These are phyloP conservation scores for Serendipita indica DNA, from an alignment of 768 basidiomycete species.

Conservation along the genomic window DNA sequence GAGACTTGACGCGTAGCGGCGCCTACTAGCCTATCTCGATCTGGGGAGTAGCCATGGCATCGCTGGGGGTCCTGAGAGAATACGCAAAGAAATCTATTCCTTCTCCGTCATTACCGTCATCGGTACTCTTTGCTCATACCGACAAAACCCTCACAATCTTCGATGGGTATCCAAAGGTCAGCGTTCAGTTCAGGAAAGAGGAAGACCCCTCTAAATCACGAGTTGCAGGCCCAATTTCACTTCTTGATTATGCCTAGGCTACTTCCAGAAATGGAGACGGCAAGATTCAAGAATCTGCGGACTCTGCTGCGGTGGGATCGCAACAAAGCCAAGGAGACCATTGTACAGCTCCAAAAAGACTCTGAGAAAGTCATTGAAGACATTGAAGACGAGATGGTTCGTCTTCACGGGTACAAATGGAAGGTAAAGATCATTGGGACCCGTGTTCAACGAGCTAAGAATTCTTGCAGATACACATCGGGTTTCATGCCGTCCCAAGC, in stretches of 20 bases:
- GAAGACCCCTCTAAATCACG: neutral
- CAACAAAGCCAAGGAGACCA: slow-evolving; percentile 36
- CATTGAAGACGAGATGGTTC: slow-evolving; percentile 68
- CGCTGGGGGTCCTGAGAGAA: slow-evolving; percentile 39
- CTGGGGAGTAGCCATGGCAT: neutral
- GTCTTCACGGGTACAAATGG: slow-evolving; percentile 62
- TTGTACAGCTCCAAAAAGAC: slow-evolving; percentile 39
- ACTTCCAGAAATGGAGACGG: slow-evolving; percentile 22
- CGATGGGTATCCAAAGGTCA: slow-evolving; percentile 57
- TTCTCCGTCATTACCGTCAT: slow-evolving; percentile 36
- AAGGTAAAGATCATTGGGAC: slow-evolving; percentile 16
- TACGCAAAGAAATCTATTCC: slow-evolving; percentile 43
- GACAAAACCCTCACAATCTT: slow-evolving; percentile 46
- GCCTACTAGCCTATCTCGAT: too few species aligned
- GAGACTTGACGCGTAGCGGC: too few species aligned
- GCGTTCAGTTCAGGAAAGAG: neutral
- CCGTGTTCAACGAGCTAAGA: slow-evolving; percentile 19
- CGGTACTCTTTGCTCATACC: slow-evolving; percentile 44
- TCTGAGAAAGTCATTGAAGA: slow-evolving; percentile 40
- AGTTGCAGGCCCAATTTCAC: slow-evolving; percentile 57
- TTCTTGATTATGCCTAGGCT: slow-evolving; percentile 70
- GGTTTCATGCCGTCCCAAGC: slow-evolving; percentile 76
- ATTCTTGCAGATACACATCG: slow-evolving; percentile 42
- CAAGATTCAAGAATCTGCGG: slow-evolving; percentile 32
- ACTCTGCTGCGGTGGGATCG: slow-evolving; percentile 42